Evolutionary conservation across 163 green algal species (phyloP), one percentile per base, ranked within the genome.

Genomic region (Chlorella variabilis): DNA sequence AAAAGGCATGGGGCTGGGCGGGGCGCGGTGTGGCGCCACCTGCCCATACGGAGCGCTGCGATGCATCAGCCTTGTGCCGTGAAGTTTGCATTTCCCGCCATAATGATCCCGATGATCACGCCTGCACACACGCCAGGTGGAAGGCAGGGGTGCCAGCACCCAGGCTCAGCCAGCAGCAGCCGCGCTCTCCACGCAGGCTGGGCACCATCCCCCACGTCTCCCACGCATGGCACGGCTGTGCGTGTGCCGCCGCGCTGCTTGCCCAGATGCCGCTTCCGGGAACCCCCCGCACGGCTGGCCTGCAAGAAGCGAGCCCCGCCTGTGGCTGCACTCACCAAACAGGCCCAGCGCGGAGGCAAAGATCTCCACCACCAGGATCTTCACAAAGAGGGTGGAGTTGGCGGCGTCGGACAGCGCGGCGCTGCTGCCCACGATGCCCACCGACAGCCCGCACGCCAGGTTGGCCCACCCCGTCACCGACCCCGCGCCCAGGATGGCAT

Each of bases 351-450:
- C 93, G 31, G 89, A 95, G 42, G 96, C 97, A 89, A 99, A 99
- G 82, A 99, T 99, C 90, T 99, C 97, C 71, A 99, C 95, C 29
- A 99, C 96, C 27, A 99, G 90, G 82, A 99, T 99, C 89, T 99
- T 99, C 0, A 99, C 97, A 88, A 99, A 99, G 5, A 99, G 89
- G 1, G 96, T 97, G 11, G 92, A 92, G 87, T 99, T 99, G 65
- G 98, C 95, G 0, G 97, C 97, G 85, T 99, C 97, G 11, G 96
- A 97, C 27, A 99, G 88, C 1, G 97, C 97, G 45, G 95, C 98
- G 61, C 89, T 95, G 91, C 93, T 98, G 31, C 97, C 97, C 49
- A 99, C 95, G 29, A 99, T 96, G 29, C 97, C 97, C 23, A 99
- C 97, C 84, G 95, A 98, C 59, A 99, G 93, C 21, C 96, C 97